A percentile compares a stretch with the other conserved stretches of the same genome.
Conservation (phyloP, 345 rosid genomes). For the Excoecaria cochinchinensis region DNA sequence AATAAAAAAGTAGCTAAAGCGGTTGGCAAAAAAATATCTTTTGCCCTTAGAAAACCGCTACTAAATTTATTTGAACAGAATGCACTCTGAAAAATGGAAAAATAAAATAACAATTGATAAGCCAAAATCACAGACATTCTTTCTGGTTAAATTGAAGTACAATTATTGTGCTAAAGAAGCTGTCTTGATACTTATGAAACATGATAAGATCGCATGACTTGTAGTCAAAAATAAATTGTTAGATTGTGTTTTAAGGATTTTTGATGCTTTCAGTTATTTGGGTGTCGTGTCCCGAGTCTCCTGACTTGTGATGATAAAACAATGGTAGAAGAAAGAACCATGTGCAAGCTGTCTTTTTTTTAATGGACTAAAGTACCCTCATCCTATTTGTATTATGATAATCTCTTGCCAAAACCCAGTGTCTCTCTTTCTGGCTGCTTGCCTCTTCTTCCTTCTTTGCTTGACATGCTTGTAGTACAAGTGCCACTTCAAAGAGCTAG, state of each 20-base stretch:
- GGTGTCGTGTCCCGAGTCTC: not conserved
- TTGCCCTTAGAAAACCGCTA: no score
- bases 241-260: slow-evolving; percentile 1
- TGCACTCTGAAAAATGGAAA: no score
- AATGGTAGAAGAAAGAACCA: not conserved
- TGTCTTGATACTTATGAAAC: not conserved
- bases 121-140: no score
- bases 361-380: slow-evolving; percentile 33
- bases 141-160: no score
- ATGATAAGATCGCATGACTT: not conserved
- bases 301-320: not conserved
- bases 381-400: not conserved
- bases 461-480: slow-evolving; percentile 29
- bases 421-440: not conserved
- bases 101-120: no score
- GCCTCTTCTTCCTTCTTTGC: not conserved
- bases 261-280: not conserved
- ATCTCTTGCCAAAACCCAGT: not conserved
- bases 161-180: no score
- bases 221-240: not conserved
- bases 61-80: no score
- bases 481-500: slow-evolving; percentile 21
- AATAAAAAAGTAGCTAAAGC: no score
- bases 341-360: slow-evolving; percentile 13
- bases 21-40: no score